Conservation (phyloP, 345 rosid species). For the Luvunga scandens region DNA sequence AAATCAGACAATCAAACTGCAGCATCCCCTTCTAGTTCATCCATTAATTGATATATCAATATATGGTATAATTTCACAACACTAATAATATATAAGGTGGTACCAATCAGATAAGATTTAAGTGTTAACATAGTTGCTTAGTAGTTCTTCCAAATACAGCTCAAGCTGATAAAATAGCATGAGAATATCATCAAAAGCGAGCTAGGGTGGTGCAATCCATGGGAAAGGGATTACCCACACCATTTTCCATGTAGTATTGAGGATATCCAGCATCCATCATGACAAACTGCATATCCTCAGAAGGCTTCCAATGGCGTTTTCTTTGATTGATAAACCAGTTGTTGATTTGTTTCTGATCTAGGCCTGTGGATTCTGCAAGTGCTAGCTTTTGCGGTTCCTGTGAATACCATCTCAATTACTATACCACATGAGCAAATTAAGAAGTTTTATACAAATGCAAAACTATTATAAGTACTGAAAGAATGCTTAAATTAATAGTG, state of each 20-base stretch:
- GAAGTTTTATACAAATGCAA: neutral
- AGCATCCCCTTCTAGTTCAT: neutral
- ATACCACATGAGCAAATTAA: neutral
- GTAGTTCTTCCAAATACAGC: neutral
- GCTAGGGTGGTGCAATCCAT: slow-evolving; percentile 59
- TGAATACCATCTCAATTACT: neutral
- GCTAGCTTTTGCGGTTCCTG: slow-evolving; percentile 97
- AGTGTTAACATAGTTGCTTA: neutral
- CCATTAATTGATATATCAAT: neutral
- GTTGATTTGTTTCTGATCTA: slow-evolving; percentile 97
- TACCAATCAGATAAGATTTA: neutral
- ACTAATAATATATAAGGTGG: neutral
- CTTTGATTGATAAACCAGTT: slow-evolving; percentile 99
- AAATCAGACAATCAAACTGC: neutral
- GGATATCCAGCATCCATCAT: slow-evolving; percentile 84
- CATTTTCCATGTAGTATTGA: slow-evolving; percentile 77
- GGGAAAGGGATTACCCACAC: slow-evolving; percentile 70
- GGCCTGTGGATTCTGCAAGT: slow-evolving; percentile 79
- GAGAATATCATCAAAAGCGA: slow-evolving; percentile 38
- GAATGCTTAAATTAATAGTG: neutral
- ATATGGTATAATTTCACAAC: neutral
- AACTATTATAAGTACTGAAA: neutral
- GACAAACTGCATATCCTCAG: slow-evolving; percentile 92
- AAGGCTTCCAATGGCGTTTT: slow-evolving; percentile 99
- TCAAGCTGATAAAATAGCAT: neutral